Percentiles rank a stretch among this genome's conserved stretches.
Evolutionary conservation across 352 stramenopile genomes (phyloP).

Genomic region (Phytophthora ohioensis): DNA sequence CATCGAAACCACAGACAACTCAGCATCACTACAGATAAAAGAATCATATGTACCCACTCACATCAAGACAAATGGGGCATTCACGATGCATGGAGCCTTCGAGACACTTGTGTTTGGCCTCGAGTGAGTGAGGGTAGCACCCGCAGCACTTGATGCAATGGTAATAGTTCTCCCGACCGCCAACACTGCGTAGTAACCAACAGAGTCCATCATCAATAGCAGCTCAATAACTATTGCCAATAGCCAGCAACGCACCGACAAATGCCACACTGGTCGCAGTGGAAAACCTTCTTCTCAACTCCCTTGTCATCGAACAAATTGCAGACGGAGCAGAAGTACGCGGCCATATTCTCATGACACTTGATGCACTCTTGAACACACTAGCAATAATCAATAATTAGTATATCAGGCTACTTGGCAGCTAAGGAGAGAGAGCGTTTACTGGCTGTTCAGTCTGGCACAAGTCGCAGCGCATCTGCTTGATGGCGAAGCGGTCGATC

Average conservation of each 20-base stretch:
- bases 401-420: background rate
- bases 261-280: conserved; percentile 82
- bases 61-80: conserved; percentile 85
- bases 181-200: conserved; percentile 50
- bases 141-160: conserved; percentile 82
- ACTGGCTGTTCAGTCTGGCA: conserved; percentile 74
- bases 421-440: background rate
- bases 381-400: conserved; percentile 26
- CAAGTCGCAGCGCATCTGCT: conserved; percentile 67
- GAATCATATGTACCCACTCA: conserved; percentile 15
- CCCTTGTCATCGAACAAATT: conserved; percentile 82
- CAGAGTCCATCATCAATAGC: background rate
- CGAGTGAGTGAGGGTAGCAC: conserved; percentile 77
- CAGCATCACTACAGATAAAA: background rate
- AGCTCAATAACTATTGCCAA: background rate
- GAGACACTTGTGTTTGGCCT: conserved; percentile 82
- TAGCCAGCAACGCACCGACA: conserved; percentile 52
- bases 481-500: conserved; percentile 84
- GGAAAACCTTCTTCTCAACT: conserved; percentile 70
- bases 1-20: conserved; percentile 1
- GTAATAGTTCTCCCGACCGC: conserved; percentile 82
- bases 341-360: conserved; percentile 58
- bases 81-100: conserved; percentile 84
- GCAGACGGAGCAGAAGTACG: conserved; percentile 76
- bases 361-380: conserved; percentile 60